Base-by-base conservation (phyloP, 345 rosid species). In the Citrus hindsii region DNA sequence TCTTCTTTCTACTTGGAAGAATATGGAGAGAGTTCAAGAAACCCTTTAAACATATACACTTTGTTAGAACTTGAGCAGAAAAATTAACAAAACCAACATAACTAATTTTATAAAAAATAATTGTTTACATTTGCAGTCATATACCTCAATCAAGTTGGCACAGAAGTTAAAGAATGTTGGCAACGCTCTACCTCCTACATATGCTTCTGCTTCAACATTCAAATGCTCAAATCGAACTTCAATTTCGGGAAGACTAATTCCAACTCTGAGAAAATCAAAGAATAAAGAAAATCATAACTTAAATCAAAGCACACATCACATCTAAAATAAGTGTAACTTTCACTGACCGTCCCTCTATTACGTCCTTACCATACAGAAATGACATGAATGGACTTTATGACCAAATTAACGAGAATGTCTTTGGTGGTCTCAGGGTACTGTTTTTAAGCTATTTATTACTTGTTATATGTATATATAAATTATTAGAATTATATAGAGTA, bases 1-100 rank as follows among this genome's bases (percentile, higher is more conserved):
- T 86, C 79, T 70, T 89, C 83, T 86, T 93, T 73, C 75, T 85
- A 75, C 82, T 86, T 5, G 88, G 88, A 71, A 89, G 69, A 73
- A 93, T 30, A 28, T 79, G 84, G 5, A 83, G 74, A 55, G 25
- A 13, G 75, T 42, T 81, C 75, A 87, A 59, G 30, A 85, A 12
- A 30, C 56, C 86, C 89, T 86, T 73, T 12, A 66, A 66, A 66
- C 25, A 24, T 7, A 9, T 0, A 19, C 51, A 46, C 51, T 46
- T 13, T 46, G 51, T 46, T 46, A 46, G 51, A 46, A 46, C 18
- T 46, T 46, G 69, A 33, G 6, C 13, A 35, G 25, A 21, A 13
- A 12, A 66, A 18, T 53, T 53, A 53, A 18, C 58, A 53, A 0
- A 18, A 53, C 51, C 6, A 42, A 42, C 51, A 42, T 42, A 12